phyloP scores from a whole-genome alignment of 140 eudicot genomes.

The Anethum foeniculum region DNA sequence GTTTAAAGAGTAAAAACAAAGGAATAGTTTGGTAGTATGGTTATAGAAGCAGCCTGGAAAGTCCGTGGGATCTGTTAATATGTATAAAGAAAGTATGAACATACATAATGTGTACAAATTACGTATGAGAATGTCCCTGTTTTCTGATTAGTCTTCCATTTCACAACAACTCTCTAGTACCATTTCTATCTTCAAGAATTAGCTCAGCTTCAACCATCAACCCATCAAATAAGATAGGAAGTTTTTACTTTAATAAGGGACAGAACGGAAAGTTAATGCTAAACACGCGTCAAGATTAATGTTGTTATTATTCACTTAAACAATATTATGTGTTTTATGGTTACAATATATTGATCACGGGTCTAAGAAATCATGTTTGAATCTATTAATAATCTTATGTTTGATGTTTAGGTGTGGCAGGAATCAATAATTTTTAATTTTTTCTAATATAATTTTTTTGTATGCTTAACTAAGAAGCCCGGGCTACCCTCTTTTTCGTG shows the following conservation, averaged over 20 bases:
- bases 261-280: background rate
- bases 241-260: background rate
- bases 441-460: too few relatives aligned
- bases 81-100: background rate
- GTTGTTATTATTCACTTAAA: background rate
- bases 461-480: too few relatives aligned
- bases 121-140: background rate
- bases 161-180: background rate
- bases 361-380: background rate
- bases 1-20: background rate
- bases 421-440: background rate
- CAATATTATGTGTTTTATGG: background rate
- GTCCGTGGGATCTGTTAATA: background rate
- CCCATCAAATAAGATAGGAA: background rate
- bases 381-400: background rate
- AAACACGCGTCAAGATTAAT: background rate
- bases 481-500: too few relatives aligned
- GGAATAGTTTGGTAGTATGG: background rate
- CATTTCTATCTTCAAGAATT: background rate
- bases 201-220: constrained; percentile 6
- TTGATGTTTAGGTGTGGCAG: background rate
- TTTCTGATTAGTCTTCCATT: background rate
- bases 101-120: background rate
- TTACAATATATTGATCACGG: background rate
- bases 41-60: background rate